Conservation (phyloP, 2,329 filamentous ascomycete species). For the Trichoderma gracile region DNA sequence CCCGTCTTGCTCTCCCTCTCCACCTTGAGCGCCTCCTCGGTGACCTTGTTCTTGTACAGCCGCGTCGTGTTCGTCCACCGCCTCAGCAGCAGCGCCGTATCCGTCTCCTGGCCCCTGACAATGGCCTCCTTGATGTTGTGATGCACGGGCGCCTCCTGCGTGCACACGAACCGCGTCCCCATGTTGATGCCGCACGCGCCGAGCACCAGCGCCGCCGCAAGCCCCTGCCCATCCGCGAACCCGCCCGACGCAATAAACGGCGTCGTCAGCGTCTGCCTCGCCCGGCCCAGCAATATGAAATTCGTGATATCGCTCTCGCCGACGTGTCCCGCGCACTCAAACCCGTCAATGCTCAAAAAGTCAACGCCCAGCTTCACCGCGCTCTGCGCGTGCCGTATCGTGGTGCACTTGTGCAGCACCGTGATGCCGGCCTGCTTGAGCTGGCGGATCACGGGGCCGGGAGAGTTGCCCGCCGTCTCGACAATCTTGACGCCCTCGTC, state of each 20-base stretch:
- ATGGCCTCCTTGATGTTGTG: constrained; percentile 92
- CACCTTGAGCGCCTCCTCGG: constrained; percentile 74
- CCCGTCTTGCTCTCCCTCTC: constrained; percentile 81
- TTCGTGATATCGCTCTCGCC: constrained; percentile 87
- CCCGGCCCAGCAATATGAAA: constrained; percentile 82
- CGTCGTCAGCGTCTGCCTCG: constrained; percentile 77
- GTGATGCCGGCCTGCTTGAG: constrained; percentile 78
- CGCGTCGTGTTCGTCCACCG: constrained; percentile 92
- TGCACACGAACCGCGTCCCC: constrained; percentile 98
- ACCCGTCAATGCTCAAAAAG: constrained; percentile 95
- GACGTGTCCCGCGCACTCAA: constrained; percentile 92
- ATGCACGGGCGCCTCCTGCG: constrained; percentile 89
- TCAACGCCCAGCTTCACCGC: constrained; percentile 94
- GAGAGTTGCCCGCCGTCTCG: constrained; percentile 86
- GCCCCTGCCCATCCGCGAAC: constrained; percentile 90
- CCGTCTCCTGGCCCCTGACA: constrained; percentile 82
- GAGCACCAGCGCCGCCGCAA: constrained; percentile 85
- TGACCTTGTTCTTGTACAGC: constrained; percentile 88
- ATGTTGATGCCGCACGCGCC: constrained; percentile 97
- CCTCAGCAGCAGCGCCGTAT: constrained; percentile 84
- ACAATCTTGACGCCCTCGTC: constrained; percentile 91
- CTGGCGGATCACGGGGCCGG: constrained; percentile 85
- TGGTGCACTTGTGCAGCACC: constrained; percentile 96
- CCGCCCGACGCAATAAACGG: constrained; percentile 96
- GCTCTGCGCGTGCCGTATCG: constrained; percentile 86